Evolutionary conservation across 371 early-diverging fungal species (phyloP), one percentile per base, ranked within the genome.

Genomic region (Mucor plumbeus): DNA sequence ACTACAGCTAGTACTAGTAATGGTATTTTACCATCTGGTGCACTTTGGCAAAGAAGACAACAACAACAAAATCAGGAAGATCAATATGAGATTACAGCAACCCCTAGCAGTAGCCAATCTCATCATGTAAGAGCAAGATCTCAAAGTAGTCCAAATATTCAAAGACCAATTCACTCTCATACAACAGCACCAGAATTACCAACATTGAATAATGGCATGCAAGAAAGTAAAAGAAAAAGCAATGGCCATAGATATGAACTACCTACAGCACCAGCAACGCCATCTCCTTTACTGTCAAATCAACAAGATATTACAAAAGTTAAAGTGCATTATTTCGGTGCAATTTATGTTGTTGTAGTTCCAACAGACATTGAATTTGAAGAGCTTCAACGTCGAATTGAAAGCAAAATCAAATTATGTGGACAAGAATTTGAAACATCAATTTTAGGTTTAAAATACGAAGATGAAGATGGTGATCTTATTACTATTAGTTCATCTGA

Each of bases 391-490:
- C 82, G 83, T 48, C 84, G 90, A n/a, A 91, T 97, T 26, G 95
- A 95, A 73, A 82, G 90, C 58, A 96, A 97, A 77, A 87, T 97
- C 63, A 65, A 67, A 14, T 43, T 63, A 5, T 91, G 92, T 57
- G 88, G 90, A 1, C 70, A 60, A 26, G 67, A 67, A 17, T 41
- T 70, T 7, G 64, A 61, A 13, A 68, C 82, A 14, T 63, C 83
- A 8, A n/a, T 61, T 33, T 61, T 95, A 14, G 84, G 89, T 17
- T 86, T 97, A 59, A 88, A 92, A 65, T 97, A 97, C 73, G 88
- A 88, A 74, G 97, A 97, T 72, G 96, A 96, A 74, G 97, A 96
- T 68, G 94, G 95, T 35, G 97, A 97, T 74, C 82, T 89, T 59
- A 88, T 96, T 47, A 89, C 88, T 48, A 90, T 97, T 59, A 88